Percentiles rank a stretch among this genome's conserved stretches.
Evolutionary conservation across 371 early-diverging fungal species (phyloP).

Genomic region (Enterospora canceri): DNA sequence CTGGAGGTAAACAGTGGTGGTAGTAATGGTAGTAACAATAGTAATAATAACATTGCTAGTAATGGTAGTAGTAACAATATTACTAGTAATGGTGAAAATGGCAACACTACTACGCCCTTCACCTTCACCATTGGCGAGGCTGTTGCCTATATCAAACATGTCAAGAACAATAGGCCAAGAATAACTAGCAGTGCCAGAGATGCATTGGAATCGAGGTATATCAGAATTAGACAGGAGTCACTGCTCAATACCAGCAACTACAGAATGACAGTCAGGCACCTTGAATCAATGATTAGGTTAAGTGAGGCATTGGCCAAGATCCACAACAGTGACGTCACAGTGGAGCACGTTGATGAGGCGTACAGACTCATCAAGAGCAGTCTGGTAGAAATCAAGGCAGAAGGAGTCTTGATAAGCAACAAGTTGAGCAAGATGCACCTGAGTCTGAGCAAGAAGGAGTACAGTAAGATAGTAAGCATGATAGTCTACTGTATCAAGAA

Average conservation of each 20-base stretch:
- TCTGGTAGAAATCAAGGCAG: conserved; percentile 76
- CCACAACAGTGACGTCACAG: conserved; percentile 36
- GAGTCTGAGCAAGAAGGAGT: conserved; percentile 41
- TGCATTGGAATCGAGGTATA: conserved; percentile 70
- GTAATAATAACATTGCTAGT: neutral
- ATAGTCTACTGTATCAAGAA: conserved; percentile 47
- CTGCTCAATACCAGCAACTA: conserved; percentile 58
- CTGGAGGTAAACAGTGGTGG: conserved; percentile 68
- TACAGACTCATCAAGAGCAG: conserved; percentile 72
- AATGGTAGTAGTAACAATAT: conserved; percentile 4
- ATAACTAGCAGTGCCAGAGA: conserved; percentile 67
- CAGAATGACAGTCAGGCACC: conserved; percentile 55
- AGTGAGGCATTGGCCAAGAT: conserved; percentile 59
- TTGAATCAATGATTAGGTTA: conserved; percentile 57
- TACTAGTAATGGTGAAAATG: conserved; percentile 5
- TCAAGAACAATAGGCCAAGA: conserved; percentile 50
- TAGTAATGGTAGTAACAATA: conserved; percentile 55
- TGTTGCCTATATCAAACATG: conserved; percentile 45
- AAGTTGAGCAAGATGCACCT: conserved; percentile 54
- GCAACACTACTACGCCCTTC: neutral
- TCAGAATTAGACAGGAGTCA: conserved; percentile 74
- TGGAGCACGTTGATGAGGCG: conserved; percentile 74
- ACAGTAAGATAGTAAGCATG: conserved; percentile 39
- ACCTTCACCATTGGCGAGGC: conserved; percentile 50
- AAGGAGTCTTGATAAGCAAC: conserved; percentile 59